Evolutionary conservation across 2,329 filamentous ascomycete genomes (phyloP).

Genomic region (Xylaria sp.): DNA sequence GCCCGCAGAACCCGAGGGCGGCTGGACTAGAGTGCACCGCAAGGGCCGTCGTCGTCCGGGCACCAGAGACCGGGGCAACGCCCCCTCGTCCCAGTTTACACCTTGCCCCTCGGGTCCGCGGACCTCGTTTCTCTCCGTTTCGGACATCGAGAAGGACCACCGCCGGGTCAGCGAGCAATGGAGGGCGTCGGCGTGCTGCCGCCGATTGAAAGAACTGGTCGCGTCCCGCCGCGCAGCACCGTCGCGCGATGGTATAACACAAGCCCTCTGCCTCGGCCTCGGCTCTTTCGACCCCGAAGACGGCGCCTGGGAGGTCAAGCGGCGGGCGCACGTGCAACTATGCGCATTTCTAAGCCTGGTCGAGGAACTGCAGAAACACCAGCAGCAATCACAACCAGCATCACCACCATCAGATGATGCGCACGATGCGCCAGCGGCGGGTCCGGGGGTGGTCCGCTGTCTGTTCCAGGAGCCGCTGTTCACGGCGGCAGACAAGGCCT

Average conservation of each 20-base stretch:
- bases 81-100: neutral
- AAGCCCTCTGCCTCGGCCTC: constrained; percentile 57
- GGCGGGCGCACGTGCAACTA: constrained; percentile 55
- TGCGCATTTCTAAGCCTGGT: constrained; percentile 55
- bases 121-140: constrained; percentile 24
- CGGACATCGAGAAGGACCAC: constrained; percentile 31
- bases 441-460: constrained; percentile 42
- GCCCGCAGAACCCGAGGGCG: constrained; percentile 11
- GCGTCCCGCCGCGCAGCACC: constrained; percentile 16
- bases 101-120: neutral
- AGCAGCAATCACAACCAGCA: constrained; percentile 1
- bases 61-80: neutral
- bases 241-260: constrained; percentile 34
- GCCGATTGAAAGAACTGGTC: constrained; percentile 41
- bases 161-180: constrained; percentile 28
- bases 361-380: constrained; percentile 19
- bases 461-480: constrained; percentile 60
- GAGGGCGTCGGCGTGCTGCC: constrained; percentile 35
- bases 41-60: constrained; percentile 19
- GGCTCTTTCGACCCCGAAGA: constrained; percentile 58
- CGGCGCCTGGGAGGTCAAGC: constrained; percentile 48
- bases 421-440: no score
- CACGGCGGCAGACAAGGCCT: constrained; percentile 50
- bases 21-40: constrained; percentile 30
- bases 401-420: no score